Evolutionary conservation across 306 rosid species (phyloP), one percentile per base, ranked within the genome.

Genomic region (Sesbania bispinosa): DNA sequence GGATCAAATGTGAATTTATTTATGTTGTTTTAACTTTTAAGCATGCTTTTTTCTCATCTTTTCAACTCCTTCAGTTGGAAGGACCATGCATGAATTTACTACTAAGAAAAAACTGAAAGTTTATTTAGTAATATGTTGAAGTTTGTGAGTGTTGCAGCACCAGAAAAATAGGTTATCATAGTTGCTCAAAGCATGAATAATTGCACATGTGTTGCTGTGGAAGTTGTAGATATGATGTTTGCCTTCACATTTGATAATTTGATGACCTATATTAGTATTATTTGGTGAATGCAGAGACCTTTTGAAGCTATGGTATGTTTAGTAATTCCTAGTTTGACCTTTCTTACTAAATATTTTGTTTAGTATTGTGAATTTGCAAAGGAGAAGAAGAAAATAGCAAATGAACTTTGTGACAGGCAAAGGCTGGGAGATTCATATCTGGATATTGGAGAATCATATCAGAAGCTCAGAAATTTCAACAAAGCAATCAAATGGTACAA

Each of bases 401-500:
- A 23, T 69, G 89, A 87, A 73, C 90, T 94, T 70, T 67, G 83
- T 78, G 97, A 94, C 85, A 81, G 67, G 72, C 96, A 90, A 81
- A 89, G 65, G 80, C 69, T 90, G 62, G 83, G 88, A 52, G 97
- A 90, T 75, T 83, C 96, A 52, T 86, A 74, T 79, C 51, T 84
- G 78, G 87, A 65, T 59, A 69, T 94, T 81, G 98, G 90, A 58
- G 95, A 84, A 71, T 89, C 98, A 68, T 90, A 90, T 42, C 81
- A 84, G 83, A 94, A 89, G 77, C 89, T 87, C 60, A 82, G 98
- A 58, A 80, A 84, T 50, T 90, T 87, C 69, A 75, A 81, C 62
- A 87, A 86, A 84, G 82, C 97, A 45, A 74, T 79, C 67, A 89
- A 90, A 82, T 90, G 97, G 97, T 87, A 82, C 86, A 71, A 11